Conservation (phyloP, 2,329 filamentous ascomycete species). For the Fusarium falciforme region DNA sequence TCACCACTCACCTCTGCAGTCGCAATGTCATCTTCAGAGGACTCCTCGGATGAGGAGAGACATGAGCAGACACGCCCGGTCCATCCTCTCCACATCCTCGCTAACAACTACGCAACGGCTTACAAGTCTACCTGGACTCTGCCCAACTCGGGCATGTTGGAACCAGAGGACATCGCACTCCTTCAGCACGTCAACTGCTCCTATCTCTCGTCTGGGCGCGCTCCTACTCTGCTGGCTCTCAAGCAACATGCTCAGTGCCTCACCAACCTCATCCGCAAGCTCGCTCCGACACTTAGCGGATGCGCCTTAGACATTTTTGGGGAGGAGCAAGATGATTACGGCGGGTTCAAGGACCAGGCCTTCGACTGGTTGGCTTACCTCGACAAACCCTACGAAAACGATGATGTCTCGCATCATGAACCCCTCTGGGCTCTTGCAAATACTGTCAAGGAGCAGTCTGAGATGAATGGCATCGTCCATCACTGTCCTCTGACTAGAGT, state of each 20-base stretch:
- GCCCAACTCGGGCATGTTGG: conserved; percentile 38
- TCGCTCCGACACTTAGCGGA: conserved; percentile 54
- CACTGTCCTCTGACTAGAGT: conserved; percentile 58
- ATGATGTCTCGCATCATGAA: conserved; percentile 59
- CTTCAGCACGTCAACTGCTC: conserved; percentile 64
- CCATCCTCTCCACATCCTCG: conserved; percentile 32
- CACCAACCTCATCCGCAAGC: conserved; percentile 60
- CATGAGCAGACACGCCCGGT: not conserved
- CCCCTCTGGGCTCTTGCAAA: conserved; percentile 61
- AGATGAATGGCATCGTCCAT: conserved; percentile 54
- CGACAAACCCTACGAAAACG: conserved; percentile 59
- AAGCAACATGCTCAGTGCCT: conserved; percentile 72
- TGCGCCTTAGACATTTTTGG: conserved; percentile 39
- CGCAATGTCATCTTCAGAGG: conserved; percentile 4
- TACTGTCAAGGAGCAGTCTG: conserved; percentile 55
- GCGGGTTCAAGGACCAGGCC: conserved; percentile 56
- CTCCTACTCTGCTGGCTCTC: conserved; percentile 66
- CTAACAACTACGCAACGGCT: conserved; percentile 43
- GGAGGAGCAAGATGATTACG: conserved; percentile 45
- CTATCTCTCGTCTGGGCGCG: conserved; percentile 65
- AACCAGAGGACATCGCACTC: conserved; percentile 34
- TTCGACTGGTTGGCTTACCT: conserved; percentile 70
- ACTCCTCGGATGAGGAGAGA: conserved; percentile 14
- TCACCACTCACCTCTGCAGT: not conserved
- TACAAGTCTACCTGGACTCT: conserved; percentile 42